Evolutionary conservation across 164 flowering plant species (phyloP).

Genomic region (Aristolochia californica): DNA sequence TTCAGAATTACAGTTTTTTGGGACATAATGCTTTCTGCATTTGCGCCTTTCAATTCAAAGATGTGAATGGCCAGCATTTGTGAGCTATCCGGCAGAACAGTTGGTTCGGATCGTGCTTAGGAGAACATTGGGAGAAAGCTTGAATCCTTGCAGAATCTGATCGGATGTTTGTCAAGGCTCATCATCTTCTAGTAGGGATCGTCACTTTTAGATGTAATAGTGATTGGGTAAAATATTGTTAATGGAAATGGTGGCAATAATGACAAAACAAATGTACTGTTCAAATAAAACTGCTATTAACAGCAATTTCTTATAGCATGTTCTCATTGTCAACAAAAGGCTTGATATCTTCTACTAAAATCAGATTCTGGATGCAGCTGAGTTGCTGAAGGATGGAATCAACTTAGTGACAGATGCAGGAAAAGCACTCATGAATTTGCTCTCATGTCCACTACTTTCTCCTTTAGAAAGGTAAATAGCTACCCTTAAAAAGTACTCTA

Average conservation of each 20-base stretch:
- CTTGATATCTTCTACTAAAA: too few species aligned
- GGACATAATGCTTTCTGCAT: too few species aligned
- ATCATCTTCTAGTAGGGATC: too few species aligned
- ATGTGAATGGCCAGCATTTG: constrained; percentile 96
- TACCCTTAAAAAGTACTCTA: background rate
- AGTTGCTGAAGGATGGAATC: constrained; percentile 76
- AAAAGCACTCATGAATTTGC: constrained; percentile 51
- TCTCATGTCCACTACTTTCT: constrained; percentile 63
- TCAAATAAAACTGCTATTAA: too few species aligned
- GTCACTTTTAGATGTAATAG: too few species aligned
- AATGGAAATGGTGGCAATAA: too few species aligned
- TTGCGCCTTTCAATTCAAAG: constrained; percentile 19
- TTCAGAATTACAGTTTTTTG: too few species aligned
- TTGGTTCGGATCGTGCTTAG: constrained; percentile 50
- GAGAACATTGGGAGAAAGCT: constrained; percentile 63
- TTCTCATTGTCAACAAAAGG: too few species aligned
- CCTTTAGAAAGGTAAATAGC: constrained; percentile 54
- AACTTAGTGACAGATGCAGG: constrained; percentile 79
- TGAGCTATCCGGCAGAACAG: constrained; percentile 62
- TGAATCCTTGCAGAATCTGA: constrained; percentile 61
- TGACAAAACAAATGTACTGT: too few species aligned
- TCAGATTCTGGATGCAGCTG: constrained; percentile 52
- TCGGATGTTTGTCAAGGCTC: constrained; percentile 41
- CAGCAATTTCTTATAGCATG: too few species aligned
- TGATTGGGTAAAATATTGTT: too few species aligned